Evolutionary conservation across 169 alveolate species (phyloP), one percentile per base, ranked within the genome.

Genomic region (Plasmodium gonderi): DNA sequence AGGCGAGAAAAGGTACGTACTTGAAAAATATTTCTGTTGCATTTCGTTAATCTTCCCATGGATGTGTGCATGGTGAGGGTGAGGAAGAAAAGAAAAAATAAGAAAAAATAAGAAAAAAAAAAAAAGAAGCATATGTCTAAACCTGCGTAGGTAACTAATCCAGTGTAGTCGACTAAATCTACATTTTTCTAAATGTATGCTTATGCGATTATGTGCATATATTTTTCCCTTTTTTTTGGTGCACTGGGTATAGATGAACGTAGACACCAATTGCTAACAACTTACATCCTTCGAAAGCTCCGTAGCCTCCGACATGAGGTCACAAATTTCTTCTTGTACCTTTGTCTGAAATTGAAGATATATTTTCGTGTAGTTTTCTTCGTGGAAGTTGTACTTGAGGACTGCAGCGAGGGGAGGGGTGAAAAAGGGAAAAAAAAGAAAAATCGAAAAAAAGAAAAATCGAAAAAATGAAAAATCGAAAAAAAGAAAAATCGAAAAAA

Each of bases 311-410:
- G 83, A 51, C 92, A 83, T 83, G 9, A 83, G 47, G 23, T 72
- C 83, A n/a, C 92, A 83, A 36, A 83, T 83, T 36, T 83, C 92
- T 42, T 83, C 79, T 33, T 83, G 92, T 38, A 83, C 92, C 12
- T 69, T 54, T 47, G 92, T 65, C 49, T 83, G 92, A 44, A 83
- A 83, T 44, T 83, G 83, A 26, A 83, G 85, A 36, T 51, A 83
- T 45, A 20, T 69, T 76, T 76, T 83, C 77, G 85, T 83, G 69
- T 72, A 83, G 23, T 7, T 69, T 5, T 83, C 92, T 36, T 83
- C 87, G 40, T 83, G 64, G 77, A 74, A 72, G 80, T 83, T 33
- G 64, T 83, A 83, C 47, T 74, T 69, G 14, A 72, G 40, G 64
- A 83, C 92, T 83, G 40, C 47, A 23, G 44, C 33, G 33, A 20